Evolutionary conservation across 768 basidiomycete genomes (phyloP).

Genomic region (Russula lepida): DNA sequence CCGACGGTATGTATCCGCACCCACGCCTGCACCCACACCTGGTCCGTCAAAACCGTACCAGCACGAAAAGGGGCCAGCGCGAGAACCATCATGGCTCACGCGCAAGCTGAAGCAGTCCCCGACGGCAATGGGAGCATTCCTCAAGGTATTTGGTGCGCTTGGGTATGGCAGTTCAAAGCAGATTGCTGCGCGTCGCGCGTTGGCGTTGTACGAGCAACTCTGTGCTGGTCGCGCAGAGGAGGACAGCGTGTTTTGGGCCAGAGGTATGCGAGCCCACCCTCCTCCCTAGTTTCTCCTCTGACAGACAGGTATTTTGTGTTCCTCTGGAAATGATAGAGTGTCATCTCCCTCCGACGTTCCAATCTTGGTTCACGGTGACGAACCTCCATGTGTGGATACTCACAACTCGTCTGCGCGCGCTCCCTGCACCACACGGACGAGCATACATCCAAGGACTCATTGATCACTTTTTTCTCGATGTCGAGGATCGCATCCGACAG

Average conservation of each 20-base stretch:
- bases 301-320: not conserved
- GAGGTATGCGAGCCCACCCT: not conserved
- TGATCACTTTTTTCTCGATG: slow-evolving; percentile 92
- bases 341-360: slow-evolving; percentile 83
- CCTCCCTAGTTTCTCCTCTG: too few relatives aligned
- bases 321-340: slow-evolving; percentile 49
- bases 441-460: slow-evolving; percentile 73
- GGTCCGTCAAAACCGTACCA: slow-evolving; percentile 18
- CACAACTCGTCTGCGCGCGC: slow-evolving; percentile 76
- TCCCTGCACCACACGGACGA: slow-evolving; percentile 58
- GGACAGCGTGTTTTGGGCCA: slow-evolving; percentile 17
- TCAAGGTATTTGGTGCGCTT: slow-evolving; percentile 17
- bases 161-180: slow-evolving; percentile 18
- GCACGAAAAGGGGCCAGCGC: slow-evolving; percentile 9
- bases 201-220: slow-evolving; percentile 17
- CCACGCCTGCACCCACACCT: not conserved
- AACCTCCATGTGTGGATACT: slow-evolving; percentile 91
- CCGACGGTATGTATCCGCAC: not conserved
- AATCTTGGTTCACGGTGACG: slow-evolving; percentile 93
- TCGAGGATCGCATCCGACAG: slow-evolving; percentile 80
- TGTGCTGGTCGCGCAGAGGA: slow-evolving; percentile 18
- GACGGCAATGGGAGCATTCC: slow-evolving; percentile 11
- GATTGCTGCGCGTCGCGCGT: slow-evolving; percentile 15
- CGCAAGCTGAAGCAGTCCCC: slow-evolving; percentile 19
- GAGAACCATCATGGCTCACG: slow-evolving; percentile 20